Base-by-base conservation (phyloP, 345 rosid genomes). In the Boechera divaricarpa region DNA sequence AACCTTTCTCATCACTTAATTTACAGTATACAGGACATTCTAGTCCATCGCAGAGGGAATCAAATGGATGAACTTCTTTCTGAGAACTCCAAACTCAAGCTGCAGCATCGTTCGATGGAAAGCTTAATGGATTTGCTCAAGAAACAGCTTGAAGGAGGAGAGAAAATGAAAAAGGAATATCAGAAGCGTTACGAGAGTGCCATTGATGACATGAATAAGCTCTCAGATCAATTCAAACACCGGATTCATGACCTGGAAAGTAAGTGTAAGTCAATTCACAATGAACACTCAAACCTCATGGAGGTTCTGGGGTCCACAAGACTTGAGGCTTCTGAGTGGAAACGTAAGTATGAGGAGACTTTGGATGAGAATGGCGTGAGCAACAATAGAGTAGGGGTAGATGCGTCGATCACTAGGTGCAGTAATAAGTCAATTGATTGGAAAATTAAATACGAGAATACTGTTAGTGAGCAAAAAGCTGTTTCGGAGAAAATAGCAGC, bases 141-240 rank as follows among this genome's bases (percentile, higher is more conserved):
- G 49, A 84, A 81, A 74, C 87, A 84, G 63, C 79, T 86, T 69
- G 81, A 84, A 77, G 78, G 83, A 24, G 81, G 86, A 69, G 84
- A 84, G 62, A 83, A 83, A 72, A 51, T 54, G 45, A 81, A 78
- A 68, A 47, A 65, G 58, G 83, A 84, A 59, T 83, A 81, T 75
- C 84, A 77, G 64, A 83, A 73, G 70, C 77, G 51, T 32, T 75
- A 75, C 36, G 82, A 81, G 66, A 67, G 78, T 10, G 83, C 90
- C 41, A 84, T 84, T 66, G 56, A 61, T 73, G 88, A 86, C 61
- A 74, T 82, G 60, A 77, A 44, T 67, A 84, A 81, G 81, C 81
- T 86, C 16, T 79, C 85, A 48, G 80, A 79, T 77, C 77, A 77
- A 39, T 85, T 81, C 42, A 79, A 67, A 66, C 52, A 76, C 45